Percentiles rank a stretch among this genome's conserved stretches.
phyloP scores from a whole-genome alignment of 2,329 filamentous ascomycete genomes.

The Ceratocystis cubensis region DNA sequence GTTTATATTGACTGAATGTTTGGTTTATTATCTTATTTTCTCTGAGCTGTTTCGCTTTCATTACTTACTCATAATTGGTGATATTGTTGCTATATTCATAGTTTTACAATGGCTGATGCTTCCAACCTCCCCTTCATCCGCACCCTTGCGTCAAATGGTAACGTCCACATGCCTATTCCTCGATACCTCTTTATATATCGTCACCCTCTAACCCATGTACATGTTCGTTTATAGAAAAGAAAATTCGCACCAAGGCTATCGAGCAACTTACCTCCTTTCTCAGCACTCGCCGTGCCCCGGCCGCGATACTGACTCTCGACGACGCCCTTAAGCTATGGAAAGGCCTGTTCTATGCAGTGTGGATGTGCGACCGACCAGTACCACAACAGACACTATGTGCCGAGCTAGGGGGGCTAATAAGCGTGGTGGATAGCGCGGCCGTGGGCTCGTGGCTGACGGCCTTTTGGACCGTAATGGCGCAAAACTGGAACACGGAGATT shows the following conservation, averaged over 20 bases:
- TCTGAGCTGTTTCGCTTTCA: neutral
- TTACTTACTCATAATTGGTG: neutral
- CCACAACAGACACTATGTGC: slow-evolving; percentile 72
- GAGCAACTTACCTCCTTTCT: slow-evolving; percentile 68
- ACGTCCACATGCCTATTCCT: neutral
- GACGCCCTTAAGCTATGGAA: slow-evolving; percentile 89
- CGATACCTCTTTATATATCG: neutral
- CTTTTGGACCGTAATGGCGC: slow-evolving; percentile 59
- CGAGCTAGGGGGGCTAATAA: slow-evolving; percentile 56
- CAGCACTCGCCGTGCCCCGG: slow-evolving; percentile 33
- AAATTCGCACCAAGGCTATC: slow-evolving; percentile 64
- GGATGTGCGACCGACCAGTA: slow-evolving; percentile 84
- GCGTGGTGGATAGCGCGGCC: slow-evolving; percentile 29
- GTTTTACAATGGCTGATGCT: slow-evolving; percentile 30
- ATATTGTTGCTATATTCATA: neutral
- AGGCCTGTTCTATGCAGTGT: slow-evolving; percentile 83
- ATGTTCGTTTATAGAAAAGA: slow-evolving; percentile 48
- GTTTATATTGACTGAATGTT: neutral
- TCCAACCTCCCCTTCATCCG: slow-evolving; percentile 61
- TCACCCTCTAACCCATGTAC: neutral
- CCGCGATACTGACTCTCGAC: slow-evolving; percentile 42
- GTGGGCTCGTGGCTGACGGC: slow-evolving; percentile 38
- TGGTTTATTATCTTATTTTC: neutral
- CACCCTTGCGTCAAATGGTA: slow-evolving; percentile 74
- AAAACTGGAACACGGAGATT: slow-evolving; percentile 58